Evolutionary conservation across 2,329 filamentous ascomycete species (phyloP).

Genomic region (Magnaporthales sp.): DNA sequence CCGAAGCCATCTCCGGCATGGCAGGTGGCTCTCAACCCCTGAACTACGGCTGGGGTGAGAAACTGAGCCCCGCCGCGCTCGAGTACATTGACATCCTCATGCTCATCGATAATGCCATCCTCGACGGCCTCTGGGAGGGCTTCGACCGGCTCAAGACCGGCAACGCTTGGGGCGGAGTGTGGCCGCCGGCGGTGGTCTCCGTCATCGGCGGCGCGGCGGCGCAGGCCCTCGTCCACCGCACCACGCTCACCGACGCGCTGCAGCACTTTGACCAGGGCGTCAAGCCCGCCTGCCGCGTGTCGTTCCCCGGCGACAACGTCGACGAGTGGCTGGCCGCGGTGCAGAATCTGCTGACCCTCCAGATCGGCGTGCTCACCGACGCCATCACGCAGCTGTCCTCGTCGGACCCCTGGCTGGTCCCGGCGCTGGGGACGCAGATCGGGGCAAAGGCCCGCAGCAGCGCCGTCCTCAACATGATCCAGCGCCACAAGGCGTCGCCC

Average conservation of each 20-base stretch:
- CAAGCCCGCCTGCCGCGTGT: constrained; percentile 16
- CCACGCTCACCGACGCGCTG: constrained; percentile 23
- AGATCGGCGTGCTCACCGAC: constrained; percentile 23
- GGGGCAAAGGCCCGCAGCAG: constrained; percentile 25
- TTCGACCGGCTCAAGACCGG: constrained; percentile 16
- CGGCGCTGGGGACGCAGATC: constrained; percentile 21
- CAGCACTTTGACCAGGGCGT: constrained; percentile 21
- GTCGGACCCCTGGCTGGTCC: constrained; percentile 24
- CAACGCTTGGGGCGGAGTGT: constrained; percentile 21
- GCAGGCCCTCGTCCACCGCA: constrained; percentile 26
- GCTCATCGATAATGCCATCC: constrained; percentile 24
- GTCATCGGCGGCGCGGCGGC: constrained; percentile 23
- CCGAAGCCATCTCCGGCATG: constrained; percentile 19
- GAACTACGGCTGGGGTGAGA: constrained; percentile 22
- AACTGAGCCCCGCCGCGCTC: constrained; percentile 18
- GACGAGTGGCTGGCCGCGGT: constrained; percentile 16
- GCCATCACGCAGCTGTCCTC: constrained; percentile 16
- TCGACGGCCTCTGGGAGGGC: constrained; percentile 22
- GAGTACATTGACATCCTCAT: constrained; percentile 19
- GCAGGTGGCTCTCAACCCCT: constrained; percentile 24
- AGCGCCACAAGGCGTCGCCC: constrained; percentile 21
- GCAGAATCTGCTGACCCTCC: constrained; percentile 16
- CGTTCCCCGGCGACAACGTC: constrained; percentile 15
- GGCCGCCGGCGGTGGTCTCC: constrained; percentile 22
- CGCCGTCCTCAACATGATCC: constrained; percentile 30